These are phyloP conservation scores for Ogataea salicorniae DNA, from an alignment of 805 yeast species.

Conservation along the genomic window DNA sequence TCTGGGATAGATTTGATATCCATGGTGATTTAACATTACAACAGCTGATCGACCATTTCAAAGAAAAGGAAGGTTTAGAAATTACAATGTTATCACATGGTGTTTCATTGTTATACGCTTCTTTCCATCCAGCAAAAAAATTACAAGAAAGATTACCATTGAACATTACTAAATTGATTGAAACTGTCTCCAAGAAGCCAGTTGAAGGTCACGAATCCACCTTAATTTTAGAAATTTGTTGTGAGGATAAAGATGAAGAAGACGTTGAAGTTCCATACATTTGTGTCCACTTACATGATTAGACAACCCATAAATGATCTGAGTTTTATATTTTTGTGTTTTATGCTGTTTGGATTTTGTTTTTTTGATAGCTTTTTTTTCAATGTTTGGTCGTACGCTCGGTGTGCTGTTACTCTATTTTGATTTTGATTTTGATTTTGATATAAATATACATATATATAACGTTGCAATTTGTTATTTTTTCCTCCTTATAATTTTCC, in stretches of 20 bases:
- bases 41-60: conserved; percentile 68
- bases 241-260: conserved; percentile 88
- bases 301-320: background rate
- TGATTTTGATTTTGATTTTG: too few relatives aligned
- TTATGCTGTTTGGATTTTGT: background rate
- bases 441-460: too few relatives aligned
- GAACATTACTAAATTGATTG: conserved; percentile 70
- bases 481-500: background rate
- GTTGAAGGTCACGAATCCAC: conserved; percentile 69
- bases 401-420: too few relatives aligned
- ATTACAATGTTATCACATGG: conserved; percentile 90
- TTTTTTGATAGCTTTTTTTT: background rate
- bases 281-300: conserved; percentile 45
- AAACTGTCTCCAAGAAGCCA: conserved; percentile 80
- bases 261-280: conserved; percentile 94
- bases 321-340: background rate
- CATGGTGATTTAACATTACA: conserved; percentile 71
- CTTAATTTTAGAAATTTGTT: conserved; percentile 82
- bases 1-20: conserved; percentile 93
- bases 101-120: conserved; percentile 83
- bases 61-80: conserved; percentile 77
- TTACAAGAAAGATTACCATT: conserved; percentile 67
- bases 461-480: background rate
- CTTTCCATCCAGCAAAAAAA: conserved; percentile 90
- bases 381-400: too few relatives aligned